Evolutionary conservation across 371 early-diverging fungal genomes (phyloP).

Genomic region (Lichtheimia ornata): DNA sequence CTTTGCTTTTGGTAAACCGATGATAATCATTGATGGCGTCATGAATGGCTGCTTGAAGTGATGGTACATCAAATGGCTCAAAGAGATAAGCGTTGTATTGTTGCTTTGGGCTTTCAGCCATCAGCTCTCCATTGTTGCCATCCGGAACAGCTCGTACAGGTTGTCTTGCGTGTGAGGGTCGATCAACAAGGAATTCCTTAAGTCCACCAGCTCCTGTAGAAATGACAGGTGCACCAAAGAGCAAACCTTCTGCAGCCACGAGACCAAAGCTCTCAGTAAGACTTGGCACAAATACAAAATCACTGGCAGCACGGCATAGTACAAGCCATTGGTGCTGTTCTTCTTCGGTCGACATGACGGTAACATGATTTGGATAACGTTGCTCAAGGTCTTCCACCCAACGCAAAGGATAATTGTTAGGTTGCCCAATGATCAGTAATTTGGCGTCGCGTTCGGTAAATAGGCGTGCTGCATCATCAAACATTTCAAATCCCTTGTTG

Average conservation of each 20-base stretch:
- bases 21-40: conserved; percentile 37
- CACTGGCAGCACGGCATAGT: conserved; percentile 60
- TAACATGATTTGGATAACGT: conserved; percentile 49
- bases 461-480: conserved; percentile 38
- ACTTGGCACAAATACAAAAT: conserved; percentile 59
- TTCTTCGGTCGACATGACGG: conserved; percentile 41
- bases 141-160: background rate
- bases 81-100: conserved; percentile 20
- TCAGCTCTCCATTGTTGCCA: conserved; percentile 2
- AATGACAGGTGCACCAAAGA: conserved; percentile 62
- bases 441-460: conserved; percentile 49
- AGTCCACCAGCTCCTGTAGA: conserved; percentile 58
- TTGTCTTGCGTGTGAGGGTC: background rate
- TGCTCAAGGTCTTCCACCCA: conserved; percentile 39
- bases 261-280: conserved; percentile 52
- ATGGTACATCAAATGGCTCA: conserved; percentile 8
- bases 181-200: conserved; percentile 55
- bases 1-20: conserved; percentile 12
- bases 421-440: conserved; percentile 60
- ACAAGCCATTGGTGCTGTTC: conserved; percentile 55
- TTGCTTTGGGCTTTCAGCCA: conserved; percentile 5
- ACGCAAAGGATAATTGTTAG: conserved; percentile 51
- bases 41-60: conserved; percentile 31
- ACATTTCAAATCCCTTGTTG: conserved; percentile 49
- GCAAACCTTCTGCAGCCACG: conserved; percentile 57